Conservation (phyloP, 371 early-diverging fungal species). For the Mortierella sp. region DNA sequence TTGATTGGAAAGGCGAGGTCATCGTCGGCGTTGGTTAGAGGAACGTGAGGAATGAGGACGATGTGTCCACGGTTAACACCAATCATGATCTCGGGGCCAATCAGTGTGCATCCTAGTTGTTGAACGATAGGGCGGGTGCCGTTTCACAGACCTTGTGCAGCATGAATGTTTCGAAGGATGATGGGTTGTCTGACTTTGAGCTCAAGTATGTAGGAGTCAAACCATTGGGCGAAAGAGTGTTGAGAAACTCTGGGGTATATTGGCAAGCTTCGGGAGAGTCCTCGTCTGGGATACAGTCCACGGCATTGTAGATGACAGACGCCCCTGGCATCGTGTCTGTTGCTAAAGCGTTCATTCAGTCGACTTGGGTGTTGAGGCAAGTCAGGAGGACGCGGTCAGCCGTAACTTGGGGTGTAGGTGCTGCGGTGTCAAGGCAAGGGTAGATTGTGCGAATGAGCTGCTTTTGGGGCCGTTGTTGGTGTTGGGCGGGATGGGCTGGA, state of each 20-base stretch:
- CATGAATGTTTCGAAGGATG: constrained; percentile 51
- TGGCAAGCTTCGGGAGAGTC: constrained; percentile 1
- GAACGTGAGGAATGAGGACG: constrained; percentile 11
- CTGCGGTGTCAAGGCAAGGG: constrained; percentile 6
- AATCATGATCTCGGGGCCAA: constrained; percentile 18
- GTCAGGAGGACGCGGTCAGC: not conserved
- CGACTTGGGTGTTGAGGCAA: not conserved
- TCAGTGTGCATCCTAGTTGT: not conserved
- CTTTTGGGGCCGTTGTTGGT: not conserved
- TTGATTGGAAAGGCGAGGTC: constrained; percentile 10
- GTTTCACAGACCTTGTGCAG: constrained; percentile 45
- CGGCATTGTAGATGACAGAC: not conserved
- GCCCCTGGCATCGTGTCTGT: not conserved
- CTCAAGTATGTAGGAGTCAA: constrained; percentile 37
- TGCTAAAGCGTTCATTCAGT: not conserved
- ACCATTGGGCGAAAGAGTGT: constrained; percentile 20
- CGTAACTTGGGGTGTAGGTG: not conserved
- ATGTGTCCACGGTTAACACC: not conserved
- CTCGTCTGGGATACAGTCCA: not conserved
- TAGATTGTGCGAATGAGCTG: not conserved
- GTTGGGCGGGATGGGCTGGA: no score
- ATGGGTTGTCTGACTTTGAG: constrained; percentile 52
- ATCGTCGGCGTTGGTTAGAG: not conserved
- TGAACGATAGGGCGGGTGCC: constrained; percentile 42
- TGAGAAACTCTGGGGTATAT: constrained; percentile 33